Percentiles rank a stretch among this genome's conserved stretches.
Evolutionary conservation across 176 grass and related monocot species (phyloP).

Genomic region (Eleusine indica): DNA sequence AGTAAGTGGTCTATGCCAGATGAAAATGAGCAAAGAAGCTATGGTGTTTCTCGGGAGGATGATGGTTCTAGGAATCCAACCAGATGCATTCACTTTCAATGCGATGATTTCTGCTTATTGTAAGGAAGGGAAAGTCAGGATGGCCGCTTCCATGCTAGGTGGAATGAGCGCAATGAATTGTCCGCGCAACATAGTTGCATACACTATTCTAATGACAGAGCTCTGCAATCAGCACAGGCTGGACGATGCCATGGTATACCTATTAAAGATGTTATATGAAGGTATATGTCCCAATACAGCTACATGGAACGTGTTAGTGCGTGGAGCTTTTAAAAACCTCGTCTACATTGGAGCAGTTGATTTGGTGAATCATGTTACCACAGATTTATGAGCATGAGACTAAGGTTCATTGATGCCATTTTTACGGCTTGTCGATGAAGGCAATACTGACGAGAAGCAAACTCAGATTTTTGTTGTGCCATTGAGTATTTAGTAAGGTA

Average conservation of each 20-base stretch:
- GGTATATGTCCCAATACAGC: constrained; percentile 77
- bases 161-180: constrained; percentile 49
- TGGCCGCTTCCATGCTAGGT: constrained; percentile 63
- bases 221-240: constrained; percentile 69
- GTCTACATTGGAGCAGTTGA: constrained; percentile 34
- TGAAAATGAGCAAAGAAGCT: constrained; percentile 56
- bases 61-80: constrained; percentile 64
- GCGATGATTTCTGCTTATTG: constrained; percentile 75
- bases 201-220: constrained; percentile 73
- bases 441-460: constrained; percentile 6
- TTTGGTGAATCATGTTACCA: constrained; percentile 52
- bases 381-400: constrained; percentile 26
- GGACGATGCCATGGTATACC: constrained; percentile 71
- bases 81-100: constrained; percentile 69
- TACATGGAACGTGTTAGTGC: constrained; percentile 77
- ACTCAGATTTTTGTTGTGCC: not conserved
- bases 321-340: constrained; percentile 45
- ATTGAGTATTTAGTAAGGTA: constrained; percentile 15
- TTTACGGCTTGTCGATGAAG: constrained; percentile 27
- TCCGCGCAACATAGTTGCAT: constrained; percentile 58
- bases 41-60: constrained; percentile 66
- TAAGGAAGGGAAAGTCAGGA: constrained; percentile 59
- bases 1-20: constrained; percentile 61
- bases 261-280: constrained; percentile 83
- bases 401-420: not conserved